Percentiles rank a stretch among this genome's conserved stretches.
These are phyloP conservation scores for Geotrichum klebahnii DNA, from an alignment of 1,139 yeast genomes.

Conservation along the genomic window DNA sequence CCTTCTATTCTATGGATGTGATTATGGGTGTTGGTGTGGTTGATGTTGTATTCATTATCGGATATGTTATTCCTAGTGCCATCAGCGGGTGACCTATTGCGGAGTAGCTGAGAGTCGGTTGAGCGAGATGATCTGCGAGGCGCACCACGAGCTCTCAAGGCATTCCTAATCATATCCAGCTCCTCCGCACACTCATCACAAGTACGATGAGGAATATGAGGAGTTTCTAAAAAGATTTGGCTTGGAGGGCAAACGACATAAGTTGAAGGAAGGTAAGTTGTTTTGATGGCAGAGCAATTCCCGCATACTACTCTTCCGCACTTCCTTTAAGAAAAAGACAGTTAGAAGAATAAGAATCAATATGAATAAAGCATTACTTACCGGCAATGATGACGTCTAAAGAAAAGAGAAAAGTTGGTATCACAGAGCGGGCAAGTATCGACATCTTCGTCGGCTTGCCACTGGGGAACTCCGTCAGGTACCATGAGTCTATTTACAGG, in stretches of 20 bases:
- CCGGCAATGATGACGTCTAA: slow-evolving; percentile 87
- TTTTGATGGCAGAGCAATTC: slow-evolving; percentile 52
- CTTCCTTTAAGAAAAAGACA: slow-evolving; percentile 37
- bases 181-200: slow-evolving; percentile 70
- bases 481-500: slow-evolving; percentile 7
- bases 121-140: slow-evolving; percentile 1
- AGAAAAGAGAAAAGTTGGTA: slow-evolving; percentile 56
- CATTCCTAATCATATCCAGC: slow-evolving; percentile 50
- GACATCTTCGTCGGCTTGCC: slow-evolving; percentile 77
- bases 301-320: slow-evolving; percentile 79
- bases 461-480: slow-evolving; percentile 45
- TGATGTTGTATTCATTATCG: neutral
- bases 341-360: slow-evolving; percentile 19
- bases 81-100: neutral
- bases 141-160: slow-evolving; percentile 24
- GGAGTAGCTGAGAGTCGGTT: neutral
- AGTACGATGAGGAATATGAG: slow-evolving; percentile 56
- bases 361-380: slow-evolving; percentile 28
- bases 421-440: slow-evolving; percentile 61
- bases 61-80: too few species aligned
- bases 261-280: slow-evolving; percentile 48
- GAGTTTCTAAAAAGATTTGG: slow-evolving; percentile 47
- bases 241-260: slow-evolving; percentile 48
- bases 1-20: neutral
- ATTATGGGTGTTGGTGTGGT: neutral